Evolutionary conservation across 179 eudicot genomes (phyloP), one percentile per base, ranked within the genome.

Genomic region (Patellifolia procumbens): DNA sequence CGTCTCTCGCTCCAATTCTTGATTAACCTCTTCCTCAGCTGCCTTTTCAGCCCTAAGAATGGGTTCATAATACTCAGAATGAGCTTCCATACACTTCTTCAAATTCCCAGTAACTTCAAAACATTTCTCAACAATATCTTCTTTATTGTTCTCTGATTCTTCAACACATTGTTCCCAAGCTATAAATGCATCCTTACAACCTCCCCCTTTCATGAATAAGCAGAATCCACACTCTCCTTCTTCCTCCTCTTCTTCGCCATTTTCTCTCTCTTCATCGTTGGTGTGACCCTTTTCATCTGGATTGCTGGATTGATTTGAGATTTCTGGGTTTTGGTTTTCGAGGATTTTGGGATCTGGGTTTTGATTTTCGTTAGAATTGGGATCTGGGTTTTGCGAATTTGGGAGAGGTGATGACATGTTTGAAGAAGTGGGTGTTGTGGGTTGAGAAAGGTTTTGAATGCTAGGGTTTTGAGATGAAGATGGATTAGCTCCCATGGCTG

Each of bases 171-270:
- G 76, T 34, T 89, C 96, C 96, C 93, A 91, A 1, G 79, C 85
- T 49, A 81, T 66, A 52, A 91, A 91, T 4, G 62, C 60, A 39
- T 91, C 96, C 64, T 77, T 87, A 58, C 96, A 91, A 2, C 90
- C 93, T 22, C 96, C 93, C 37, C 83, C 96, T 74, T 91, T 91
- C 96, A 91, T 91, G 51, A 88, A 91, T 83, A 91, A 77, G 69
- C 96, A 91, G 61, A 89, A 91, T 79, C 91, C 93, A 81, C 92
- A 89, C 68, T 91, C 96, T 0, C 93, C 94, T 66, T 84, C 90
- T 28, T 87, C 93, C 37, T 87, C 91, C 1, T 81, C 88, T 3
- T 82, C 83, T 73, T 31, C 72, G 19, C 19, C 29, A 17, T 48
- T 68, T 16, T 77, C 82, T 22, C 29, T 75, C 37, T 35, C 80